A percentile compares a stretch with the other conserved stretches of the same genome.
Evolutionary conservation across 2,329 filamentous ascomycete genomes (phyloP).

Genomic region (Emergomyces pasteurianus): DNA sequence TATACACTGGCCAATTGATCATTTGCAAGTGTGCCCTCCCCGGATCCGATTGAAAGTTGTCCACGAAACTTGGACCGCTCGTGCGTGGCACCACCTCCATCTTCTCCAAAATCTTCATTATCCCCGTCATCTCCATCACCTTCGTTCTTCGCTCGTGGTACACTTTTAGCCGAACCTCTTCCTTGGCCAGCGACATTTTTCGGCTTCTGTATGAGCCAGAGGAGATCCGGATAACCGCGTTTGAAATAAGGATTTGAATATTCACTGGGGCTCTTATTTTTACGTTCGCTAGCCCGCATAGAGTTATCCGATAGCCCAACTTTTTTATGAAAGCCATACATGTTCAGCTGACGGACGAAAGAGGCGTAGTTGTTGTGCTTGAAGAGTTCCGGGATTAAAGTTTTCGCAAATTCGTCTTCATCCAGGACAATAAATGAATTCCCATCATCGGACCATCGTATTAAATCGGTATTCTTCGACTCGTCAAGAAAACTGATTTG

Average conservation of each 20-base stretch:
- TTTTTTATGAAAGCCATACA: constrained; percentile 56
- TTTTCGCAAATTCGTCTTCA: constrained; percentile 77
- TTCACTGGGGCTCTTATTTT: constrained; percentile 96
- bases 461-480: constrained; percentile 83
- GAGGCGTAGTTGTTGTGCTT: constrained; percentile 72
- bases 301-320: constrained; percentile 91
- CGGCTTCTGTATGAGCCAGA: constrained; percentile 95
- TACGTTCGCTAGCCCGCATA: constrained; percentile 92
- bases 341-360: constrained; percentile 60
- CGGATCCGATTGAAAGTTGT: constrained; percentile 30
- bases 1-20: constrained; percentile 69
- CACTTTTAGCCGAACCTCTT: constrained; percentile 36
- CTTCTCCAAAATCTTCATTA: constrained; percentile 44
- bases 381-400: constrained; percentile 61
- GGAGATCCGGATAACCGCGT: constrained; percentile 76
- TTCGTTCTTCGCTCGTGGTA: constrained; percentile 36
- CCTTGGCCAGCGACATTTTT: constrained; percentile 54
- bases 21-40: constrained; percentile 40
- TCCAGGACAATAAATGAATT: constrained; percentile 95
- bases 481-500: constrained; percentile 73
- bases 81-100: constrained; percentile 23
- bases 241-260: constrained; percentile 97
- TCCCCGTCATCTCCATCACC: constrained; percentile 62
- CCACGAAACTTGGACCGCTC: constrained; percentile 25
- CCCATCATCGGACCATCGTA: constrained; percentile 92